A percentile compares a stretch with the other conserved stretches of the same genome.
Evolutionary conservation across 2,329 filamentous ascomycete species (phyloP).

Genomic region (Fusarium fujikuroi): DNA sequence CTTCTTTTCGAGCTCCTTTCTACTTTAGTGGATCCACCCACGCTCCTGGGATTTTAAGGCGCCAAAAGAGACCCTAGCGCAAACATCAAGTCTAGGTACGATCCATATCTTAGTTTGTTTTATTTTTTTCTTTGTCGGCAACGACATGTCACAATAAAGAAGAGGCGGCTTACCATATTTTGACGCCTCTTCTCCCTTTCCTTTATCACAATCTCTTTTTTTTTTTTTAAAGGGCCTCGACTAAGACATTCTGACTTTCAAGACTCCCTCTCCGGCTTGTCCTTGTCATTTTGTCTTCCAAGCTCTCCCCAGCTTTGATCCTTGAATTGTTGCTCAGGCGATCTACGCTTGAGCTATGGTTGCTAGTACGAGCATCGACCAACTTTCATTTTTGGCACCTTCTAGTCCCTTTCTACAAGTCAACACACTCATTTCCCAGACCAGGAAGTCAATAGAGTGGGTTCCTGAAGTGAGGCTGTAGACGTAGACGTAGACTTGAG

Average conservation of each 20-base stretch:
- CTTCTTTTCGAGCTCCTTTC: neutral
- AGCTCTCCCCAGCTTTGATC: conserved; percentile 28
- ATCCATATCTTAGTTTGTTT: conserved; percentile 16
- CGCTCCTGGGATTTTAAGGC: conserved; percentile 8
- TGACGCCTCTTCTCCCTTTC: conserved; percentile 29
- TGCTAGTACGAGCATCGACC: conserved; percentile 28
- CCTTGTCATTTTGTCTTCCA: conserved; percentile 18
- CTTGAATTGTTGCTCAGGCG: conserved; percentile 34
- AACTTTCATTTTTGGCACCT: conserved; percentile 27
- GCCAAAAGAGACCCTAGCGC: conserved; percentile 17
- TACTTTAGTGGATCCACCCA: conserved; percentile 27
- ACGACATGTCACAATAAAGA: conserved; percentile 27
- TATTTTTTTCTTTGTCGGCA: conserved; percentile 27
- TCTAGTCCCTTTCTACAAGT: conserved; percentile 13
- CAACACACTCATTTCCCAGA: conserved; percentile 41
- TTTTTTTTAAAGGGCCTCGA: neutral
- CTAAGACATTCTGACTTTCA: conserved; percentile 8
- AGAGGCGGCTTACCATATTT: conserved; percentile 15
- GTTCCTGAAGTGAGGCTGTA: conserved; percentile 38
- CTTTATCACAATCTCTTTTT: conserved; percentile 21
- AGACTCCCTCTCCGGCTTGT: conserved; percentile 23
- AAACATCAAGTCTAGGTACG: conserved; percentile 26
- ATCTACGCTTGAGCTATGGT: conserved; percentile 35
- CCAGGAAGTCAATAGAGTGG: conserved; percentile 26
- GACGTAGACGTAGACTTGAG: conserved; percentile 5